Conservation (phyloP, 2,329 filamentous ascomycete genomes). For the Claviceps sp. region DNA sequence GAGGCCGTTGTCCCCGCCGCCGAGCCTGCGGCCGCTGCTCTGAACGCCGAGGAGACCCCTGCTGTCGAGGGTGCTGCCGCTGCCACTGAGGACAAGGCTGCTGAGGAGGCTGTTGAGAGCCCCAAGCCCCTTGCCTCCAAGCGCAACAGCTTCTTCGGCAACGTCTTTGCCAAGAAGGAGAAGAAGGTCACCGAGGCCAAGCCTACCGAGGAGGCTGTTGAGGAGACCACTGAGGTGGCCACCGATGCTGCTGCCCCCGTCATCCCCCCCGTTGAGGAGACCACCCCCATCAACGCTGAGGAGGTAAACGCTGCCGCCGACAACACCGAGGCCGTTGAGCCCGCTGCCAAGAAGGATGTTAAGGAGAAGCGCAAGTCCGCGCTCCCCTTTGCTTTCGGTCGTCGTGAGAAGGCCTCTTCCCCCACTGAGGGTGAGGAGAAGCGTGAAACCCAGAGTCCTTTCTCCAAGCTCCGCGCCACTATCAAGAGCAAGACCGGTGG, state of each 20-base stretch:
- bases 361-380: constrained; percentile 82
- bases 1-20: constrained; percentile 21
- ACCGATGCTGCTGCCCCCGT: constrained; percentile 42
- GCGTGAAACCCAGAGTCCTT: constrained; percentile 24
- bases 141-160: constrained; percentile 44
- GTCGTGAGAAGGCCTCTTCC: constrained; percentile 53
- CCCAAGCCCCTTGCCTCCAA: constrained; percentile 36
- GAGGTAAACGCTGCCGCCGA: constrained; percentile 39
- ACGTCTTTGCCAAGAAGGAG: constrained; percentile 39
- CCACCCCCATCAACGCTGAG: constrained; percentile 42
- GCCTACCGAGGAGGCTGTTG: constrained; percentile 24
- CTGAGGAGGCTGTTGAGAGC: constrained; percentile 26
- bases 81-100: constrained; percentile 17
- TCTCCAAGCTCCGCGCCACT: constrained; percentile 48
- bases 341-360: constrained; percentile 46
- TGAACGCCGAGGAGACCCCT: constrained; percentile 22
- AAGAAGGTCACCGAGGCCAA: constrained; percentile 44
- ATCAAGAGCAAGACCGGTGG: constrained; percentile 34
- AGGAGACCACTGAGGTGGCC: constrained; percentile 29
- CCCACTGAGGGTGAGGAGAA: constrained; percentile 44
- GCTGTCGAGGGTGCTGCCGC: constrained; percentile 21
- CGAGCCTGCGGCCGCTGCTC: constrained; percentile 22
- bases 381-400: constrained; percentile 58
- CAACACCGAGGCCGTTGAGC: constrained; percentile 35
- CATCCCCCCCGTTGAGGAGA: constrained; percentile 45